Evolutionary conservation across 768 basidiomycete species (phyloP).

Genomic region (Russula lepida): DNA sequence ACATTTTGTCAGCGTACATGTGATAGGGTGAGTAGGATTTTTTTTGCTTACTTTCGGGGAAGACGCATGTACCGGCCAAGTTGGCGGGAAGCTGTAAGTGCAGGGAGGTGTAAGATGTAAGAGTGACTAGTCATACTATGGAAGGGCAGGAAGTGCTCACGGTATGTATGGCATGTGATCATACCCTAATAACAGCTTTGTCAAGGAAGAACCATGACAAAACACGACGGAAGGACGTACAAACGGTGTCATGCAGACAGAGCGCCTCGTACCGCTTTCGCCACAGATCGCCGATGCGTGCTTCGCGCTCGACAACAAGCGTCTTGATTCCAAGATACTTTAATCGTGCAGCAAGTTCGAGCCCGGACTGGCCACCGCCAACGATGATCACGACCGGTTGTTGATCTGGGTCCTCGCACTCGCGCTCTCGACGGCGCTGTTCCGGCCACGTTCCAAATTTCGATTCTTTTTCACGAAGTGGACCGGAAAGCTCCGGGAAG

Average conservation of each 20-base stretch:
- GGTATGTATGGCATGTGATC: conserved; percentile 45
- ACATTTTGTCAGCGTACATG: background rate
- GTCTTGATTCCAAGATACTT: conserved; percentile 41
- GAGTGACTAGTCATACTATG: too few species aligned
- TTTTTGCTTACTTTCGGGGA: conserved; percentile 25
- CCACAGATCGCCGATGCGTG: conserved; percentile 57
- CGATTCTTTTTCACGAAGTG: conserved; percentile 28
- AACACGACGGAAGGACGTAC: conserved; percentile 32
- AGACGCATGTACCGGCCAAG: conserved; percentile 27
- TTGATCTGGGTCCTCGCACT: conserved; percentile 31
- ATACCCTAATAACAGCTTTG: conserved; percentile 32
- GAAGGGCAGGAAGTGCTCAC: conserved; percentile 10
- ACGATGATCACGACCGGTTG: conserved; percentile 47
- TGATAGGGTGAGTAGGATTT: background rate
- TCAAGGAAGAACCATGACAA: conserved; percentile 10
- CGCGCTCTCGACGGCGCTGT: conserved; percentile 29
- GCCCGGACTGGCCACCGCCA: conserved; percentile 46
- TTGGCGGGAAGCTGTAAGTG: conserved; percentile 27
- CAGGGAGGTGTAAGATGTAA: too few species aligned
- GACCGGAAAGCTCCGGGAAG: conserved; percentile 35
- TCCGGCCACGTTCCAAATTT: conserved; percentile 38
- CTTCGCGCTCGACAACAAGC: conserved; percentile 56
- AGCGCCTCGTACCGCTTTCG: conserved; percentile 57
- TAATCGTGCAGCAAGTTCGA: conserved; percentile 52
- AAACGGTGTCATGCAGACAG: conserved; percentile 59